A percentile compares a stretch with the other conserved stretches of the same genome.
Conservation (phyloP, 1,284 basidiomycete species). For the Puccinia coronata region DNA sequence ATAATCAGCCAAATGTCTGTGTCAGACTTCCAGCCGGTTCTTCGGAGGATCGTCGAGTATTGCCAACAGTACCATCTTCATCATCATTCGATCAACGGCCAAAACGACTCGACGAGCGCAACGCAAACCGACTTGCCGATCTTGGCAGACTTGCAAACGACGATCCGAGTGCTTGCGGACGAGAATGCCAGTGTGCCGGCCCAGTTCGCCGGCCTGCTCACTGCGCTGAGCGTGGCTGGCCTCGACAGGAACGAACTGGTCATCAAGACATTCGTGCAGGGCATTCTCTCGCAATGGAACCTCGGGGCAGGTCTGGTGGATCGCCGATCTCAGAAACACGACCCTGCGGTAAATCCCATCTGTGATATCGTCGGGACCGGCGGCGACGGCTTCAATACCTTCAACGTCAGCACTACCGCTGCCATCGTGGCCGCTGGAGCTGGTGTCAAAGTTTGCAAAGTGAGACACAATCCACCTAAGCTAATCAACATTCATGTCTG, state of each 20-base stretch:
- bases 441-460: constrained; percentile 89
- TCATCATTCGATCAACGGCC: background rate
- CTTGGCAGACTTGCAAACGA: constrained; percentile 15
- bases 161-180: constrained; percentile 11
- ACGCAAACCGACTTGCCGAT: background rate
- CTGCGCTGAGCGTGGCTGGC: constrained; percentile 53
- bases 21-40: constrained; percentile 17
- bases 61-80: constrained; percentile 22
- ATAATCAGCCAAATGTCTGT: constrained; percentile 7
- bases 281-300: constrained; percentile 35
- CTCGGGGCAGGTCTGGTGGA: constrained; percentile 19
- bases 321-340: constrained; percentile 32
- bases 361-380: constrained; percentile 73
- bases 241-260: constrained; percentile 52
- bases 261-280: constrained; percentile 25
- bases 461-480: constrained; percentile 55
- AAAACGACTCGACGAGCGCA: background rate
- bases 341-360: constrained; percentile 51
- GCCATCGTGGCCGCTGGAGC: constrained; percentile 92
- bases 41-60: constrained; percentile 33
- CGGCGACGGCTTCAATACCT: constrained; percentile 95
- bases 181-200: constrained; percentile 23
- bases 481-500: constrained; percentile 52
- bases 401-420: constrained; percentile 95
- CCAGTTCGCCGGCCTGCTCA: constrained; percentile 56